Evolutionary conservation across 768 basidiomycete genomes (phyloP), one percentile per base, ranked within the genome.

Genomic region (Tylopilus subfusipes): DNA sequence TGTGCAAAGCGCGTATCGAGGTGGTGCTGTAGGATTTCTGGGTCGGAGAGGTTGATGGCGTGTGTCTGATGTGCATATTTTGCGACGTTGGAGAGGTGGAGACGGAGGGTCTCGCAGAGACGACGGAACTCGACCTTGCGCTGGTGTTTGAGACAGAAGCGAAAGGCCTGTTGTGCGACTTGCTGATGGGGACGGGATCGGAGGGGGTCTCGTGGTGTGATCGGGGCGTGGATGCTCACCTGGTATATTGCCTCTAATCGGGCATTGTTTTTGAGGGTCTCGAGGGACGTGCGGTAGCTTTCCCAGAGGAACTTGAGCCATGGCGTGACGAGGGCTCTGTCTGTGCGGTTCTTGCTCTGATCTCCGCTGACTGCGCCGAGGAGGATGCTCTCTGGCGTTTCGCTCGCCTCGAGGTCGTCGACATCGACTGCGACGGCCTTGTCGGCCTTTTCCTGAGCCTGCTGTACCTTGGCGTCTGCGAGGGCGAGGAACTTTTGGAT

Each of bases 301-400:
- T 98, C 96, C 94, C 95, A 98, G n/a, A 94, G 80, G 72, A 98
- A 97, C 68, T 95, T 94, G 67, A 98, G 87, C 87, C 94, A 97
- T 0, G 96, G 96, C 0, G 93, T 97, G 59, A 99, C 93, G 48
- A 98, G 81, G 8, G 93, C 90, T 43, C 96, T 77, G 73, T 98
- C 95, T 29, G 93, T 97, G 62, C 96, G 78, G 72, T 98, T 95
- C 75, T 90, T 90, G 76, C 82, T 94, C 74, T 93, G 90, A 50
- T 93, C 93, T 34, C 82, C 83, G 63, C 89, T 88, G 57, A 98
- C 93, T 14, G 93, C 92, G 46, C 90, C 89, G 19, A 96, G 79
- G 14, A 97, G 75, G 56, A 97, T 91, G 65, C 89, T 90, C 72
- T 95, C 87, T 0, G 95, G 96, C 4, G 94, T 97, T 69, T 96